These are phyloP conservation scores for Piloderma croceum DNA, from an alignment of 768 basidiomycete genomes.

Conservation along the genomic window DNA sequence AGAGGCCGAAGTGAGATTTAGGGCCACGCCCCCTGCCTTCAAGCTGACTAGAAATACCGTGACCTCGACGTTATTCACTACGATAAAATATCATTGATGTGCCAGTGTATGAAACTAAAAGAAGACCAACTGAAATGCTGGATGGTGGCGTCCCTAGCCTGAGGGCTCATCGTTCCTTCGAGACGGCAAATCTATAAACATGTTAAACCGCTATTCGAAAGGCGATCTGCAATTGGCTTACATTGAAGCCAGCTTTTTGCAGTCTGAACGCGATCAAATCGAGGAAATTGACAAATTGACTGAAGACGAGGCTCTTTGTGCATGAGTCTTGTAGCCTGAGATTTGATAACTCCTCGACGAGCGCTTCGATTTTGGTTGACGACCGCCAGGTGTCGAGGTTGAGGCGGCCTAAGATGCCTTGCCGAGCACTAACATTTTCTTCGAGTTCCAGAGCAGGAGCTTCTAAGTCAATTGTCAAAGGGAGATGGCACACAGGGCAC, in stretches of 20 bases:
- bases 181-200: constrained; percentile 74
- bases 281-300: constrained; percentile 89
- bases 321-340: constrained; percentile 80
- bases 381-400: constrained; percentile 89
- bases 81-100: neutral
- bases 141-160: constrained; percentile 91
- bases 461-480: constrained; percentile 93
- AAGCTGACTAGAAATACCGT: constrained; percentile 97
- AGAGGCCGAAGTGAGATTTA: constrained; percentile 87
- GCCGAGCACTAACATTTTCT: constrained; percentile 50
- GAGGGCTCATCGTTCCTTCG: constrained; percentile 96
- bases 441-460: constrained; percentile 86
- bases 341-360: constrained; percentile 89
- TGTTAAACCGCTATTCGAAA: constrained; percentile 7
- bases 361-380: constrained; percentile 95
- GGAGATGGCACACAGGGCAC: constrained; percentile 92
- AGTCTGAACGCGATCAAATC: constrained; percentile 91
- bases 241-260: constrained; percentile 87
- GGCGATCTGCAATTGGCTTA: too few species aligned
- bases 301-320: constrained; percentile 95
- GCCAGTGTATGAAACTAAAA: neutral
- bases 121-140: constrained; percentile 74
- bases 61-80: constrained; percentile 88
- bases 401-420: constrained; percentile 90
- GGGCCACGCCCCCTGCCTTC: constrained; percentile 92